Conservation (phyloP, 2,329 filamentous ascomycete genomes). For the Lasiodiplodia theobromae region DNA sequence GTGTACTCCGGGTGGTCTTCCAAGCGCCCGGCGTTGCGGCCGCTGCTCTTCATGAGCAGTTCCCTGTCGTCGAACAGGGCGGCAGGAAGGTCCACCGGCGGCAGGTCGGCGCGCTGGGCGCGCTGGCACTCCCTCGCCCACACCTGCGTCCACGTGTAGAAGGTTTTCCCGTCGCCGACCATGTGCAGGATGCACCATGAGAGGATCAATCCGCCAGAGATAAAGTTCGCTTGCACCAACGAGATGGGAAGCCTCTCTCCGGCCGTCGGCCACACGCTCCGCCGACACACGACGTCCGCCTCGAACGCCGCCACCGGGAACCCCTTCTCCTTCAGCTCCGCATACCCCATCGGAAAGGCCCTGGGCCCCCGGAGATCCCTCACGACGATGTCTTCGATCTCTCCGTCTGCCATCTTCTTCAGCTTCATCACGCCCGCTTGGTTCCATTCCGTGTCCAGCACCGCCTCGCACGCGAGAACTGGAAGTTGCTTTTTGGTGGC, state of each 20-base stretch:
- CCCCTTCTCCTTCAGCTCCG: conserved; percentile 11
- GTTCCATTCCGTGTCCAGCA: neutral
- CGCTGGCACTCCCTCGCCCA: conserved; percentile 4
- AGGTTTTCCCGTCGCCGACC: neutral
- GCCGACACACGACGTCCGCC: neutral
- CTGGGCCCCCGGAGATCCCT: conserved; percentile 1
- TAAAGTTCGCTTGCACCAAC: conserved; percentile 12
- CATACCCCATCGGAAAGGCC: conserved; percentile 13
- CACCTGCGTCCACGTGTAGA: conserved; percentile 12
- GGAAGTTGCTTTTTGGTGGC: neutral
- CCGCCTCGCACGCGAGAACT: conserved; percentile 10
- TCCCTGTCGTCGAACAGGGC: neutral
- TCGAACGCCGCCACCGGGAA: conserved; percentile 10
- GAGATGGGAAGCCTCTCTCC: conserved; percentile 10
- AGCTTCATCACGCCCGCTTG: conserved; percentile 10
- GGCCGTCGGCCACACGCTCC: neutral
- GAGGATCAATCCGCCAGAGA: conserved; percentile 7
- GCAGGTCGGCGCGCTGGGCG: conserved; percentile 3
- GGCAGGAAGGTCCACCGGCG: neutral
- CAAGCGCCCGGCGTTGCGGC: neutral
- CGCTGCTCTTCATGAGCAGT: neutral
- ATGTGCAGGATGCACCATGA: conserved; percentile 18
- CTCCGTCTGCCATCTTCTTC: conserved; percentile 4
- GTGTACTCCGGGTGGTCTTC: conserved; percentile 20
- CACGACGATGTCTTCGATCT: conserved; percentile 15